phyloP scores from a whole-genome alignment of 139 green algal genomes.

The Chlorella ohadii region DNA sequence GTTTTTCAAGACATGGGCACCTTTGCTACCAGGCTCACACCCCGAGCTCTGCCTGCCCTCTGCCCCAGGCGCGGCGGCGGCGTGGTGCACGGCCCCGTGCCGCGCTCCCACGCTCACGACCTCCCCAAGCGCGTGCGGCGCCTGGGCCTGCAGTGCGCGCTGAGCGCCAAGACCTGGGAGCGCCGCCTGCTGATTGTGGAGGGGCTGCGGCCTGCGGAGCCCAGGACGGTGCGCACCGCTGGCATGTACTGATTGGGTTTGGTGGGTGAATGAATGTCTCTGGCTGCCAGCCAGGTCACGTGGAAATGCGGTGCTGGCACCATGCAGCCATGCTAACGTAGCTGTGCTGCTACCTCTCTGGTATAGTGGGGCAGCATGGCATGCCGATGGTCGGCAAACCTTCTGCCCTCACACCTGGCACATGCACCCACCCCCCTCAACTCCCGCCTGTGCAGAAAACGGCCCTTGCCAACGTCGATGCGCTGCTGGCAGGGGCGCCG shows the following conservation, averaged over 20 bases:
- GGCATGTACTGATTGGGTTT: too few relatives aligned
- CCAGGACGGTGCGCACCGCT: slow-evolving; percentile 55
- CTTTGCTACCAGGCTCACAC: too few relatives aligned
- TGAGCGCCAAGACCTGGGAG: slow-evolving; percentile 85
- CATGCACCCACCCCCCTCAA: not conserved
- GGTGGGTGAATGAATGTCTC: too few relatives aligned
- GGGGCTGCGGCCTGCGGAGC: slow-evolving; percentile 45
- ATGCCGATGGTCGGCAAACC: not conserved
- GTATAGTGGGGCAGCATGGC: too few relatives aligned
- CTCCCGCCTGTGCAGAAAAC: slow-evolving; percentile 30
- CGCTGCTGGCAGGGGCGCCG: slow-evolving; percentile 54
- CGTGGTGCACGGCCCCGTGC: slow-evolving; percentile 75
- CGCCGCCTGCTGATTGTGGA: slow-evolving; percentile 83
- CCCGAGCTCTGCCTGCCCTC: too few relatives aligned
- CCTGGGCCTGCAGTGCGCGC: slow-evolving; percentile 85
- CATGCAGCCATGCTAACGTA: too few relatives aligned
- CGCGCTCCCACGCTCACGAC: slow-evolving; percentile 76
- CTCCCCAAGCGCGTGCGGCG: slow-evolving; percentile 82
- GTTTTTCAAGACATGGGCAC: too few relatives aligned
- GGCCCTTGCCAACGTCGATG: slow-evolving; percentile 44
- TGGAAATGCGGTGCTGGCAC: too few relatives aligned
- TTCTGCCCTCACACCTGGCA: too few relatives aligned
- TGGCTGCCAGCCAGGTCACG: too few relatives aligned
- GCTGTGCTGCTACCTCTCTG: too few relatives aligned
- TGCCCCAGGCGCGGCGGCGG: slow-evolving; percentile 80